A percentile compares a stretch with the other conserved stretches of the same genome.
phyloP scores from a whole-genome alignment of 1,139 yeast species.

The Zygoascus hellenicus region DNA sequence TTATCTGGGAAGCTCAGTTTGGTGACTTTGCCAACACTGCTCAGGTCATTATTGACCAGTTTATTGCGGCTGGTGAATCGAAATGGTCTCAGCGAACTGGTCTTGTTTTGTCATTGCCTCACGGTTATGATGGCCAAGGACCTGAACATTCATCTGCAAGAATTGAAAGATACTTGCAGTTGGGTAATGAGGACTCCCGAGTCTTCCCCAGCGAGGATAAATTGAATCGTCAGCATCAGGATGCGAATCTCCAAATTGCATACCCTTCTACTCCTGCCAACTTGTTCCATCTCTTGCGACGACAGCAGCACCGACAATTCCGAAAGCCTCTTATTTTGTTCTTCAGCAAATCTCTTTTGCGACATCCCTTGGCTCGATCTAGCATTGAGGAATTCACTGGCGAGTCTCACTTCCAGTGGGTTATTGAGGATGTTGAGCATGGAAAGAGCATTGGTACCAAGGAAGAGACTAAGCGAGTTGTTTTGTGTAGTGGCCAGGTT shows the following conservation, averaged over 20 bases:
- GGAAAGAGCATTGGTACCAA: constrained; percentile 69
- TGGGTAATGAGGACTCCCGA: constrained; percentile 95
- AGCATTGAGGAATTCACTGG: constrained; percentile 76
- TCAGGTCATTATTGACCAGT: constrained; percentile 95
- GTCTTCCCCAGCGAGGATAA: constrained; percentile 84
- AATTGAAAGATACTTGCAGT: constrained; percentile 92
- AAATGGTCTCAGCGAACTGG: constrained; percentile 99
- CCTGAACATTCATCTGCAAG: constrained; percentile 99
- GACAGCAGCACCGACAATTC: constrained; percentile 99
- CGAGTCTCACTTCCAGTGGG: constrained; percentile 90
- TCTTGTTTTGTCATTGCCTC: constrained; percentile 89
- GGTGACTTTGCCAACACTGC: constrained; percentile 99
- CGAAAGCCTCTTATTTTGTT: constrained; percentile 88
- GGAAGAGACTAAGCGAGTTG: constrained; percentile 83
- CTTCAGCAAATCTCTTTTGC: constrained; percentile 89
- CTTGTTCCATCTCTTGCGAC: constrained; percentile 92
- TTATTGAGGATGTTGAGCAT: constrained; percentile 84
- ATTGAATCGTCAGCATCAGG: constrained; percentile 96
- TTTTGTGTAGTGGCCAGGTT: constrained; percentile 88
- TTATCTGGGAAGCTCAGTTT: constrained; percentile 99
- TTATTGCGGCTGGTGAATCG: constrained; percentile 93
- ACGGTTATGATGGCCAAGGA: constrained; percentile 99
- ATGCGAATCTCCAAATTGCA: constrained; percentile 94
- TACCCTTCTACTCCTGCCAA: constrained; percentile 98
- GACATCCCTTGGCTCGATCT: constrained; percentile 98